Conservation (phyloP, 1,284 basidiomycete species). For the Sanguinoderma infundibulare region DNA sequence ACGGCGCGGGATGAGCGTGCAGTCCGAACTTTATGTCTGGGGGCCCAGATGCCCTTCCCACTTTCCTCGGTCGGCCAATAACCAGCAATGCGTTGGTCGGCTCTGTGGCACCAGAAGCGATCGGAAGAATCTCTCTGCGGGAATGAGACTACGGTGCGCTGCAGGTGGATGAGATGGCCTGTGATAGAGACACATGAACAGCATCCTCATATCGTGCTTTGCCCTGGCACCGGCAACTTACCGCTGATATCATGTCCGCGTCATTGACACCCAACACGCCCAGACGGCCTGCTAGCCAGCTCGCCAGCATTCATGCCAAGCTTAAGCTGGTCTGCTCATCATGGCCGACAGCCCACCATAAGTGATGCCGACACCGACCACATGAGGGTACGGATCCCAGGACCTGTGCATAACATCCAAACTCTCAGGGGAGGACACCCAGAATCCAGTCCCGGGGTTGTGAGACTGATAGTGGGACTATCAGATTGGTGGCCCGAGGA, state of each 20-base stretch:
- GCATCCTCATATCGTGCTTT: conserved; percentile 5
- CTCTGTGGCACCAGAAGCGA: conserved; percentile 3
- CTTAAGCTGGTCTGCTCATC: conserved; percentile 6
- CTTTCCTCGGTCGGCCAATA: background rate
- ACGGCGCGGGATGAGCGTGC: background rate
- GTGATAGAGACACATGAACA: conserved; percentile 19
- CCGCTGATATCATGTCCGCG: conserved; percentile 3
- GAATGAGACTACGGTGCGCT: conserved; percentile 6
- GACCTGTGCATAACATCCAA: too few relatives aligned
- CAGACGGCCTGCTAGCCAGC: background rate
- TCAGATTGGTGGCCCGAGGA: background rate
- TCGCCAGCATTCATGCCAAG: background rate
- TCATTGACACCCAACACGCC: conserved; percentile 2
- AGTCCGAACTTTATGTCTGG: background rate
- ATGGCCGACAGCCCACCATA: background rate
- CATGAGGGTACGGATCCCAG: too few relatives aligned
- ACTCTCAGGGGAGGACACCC: background rate
- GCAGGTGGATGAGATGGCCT: conserved; percentile 11
- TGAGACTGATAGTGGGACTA: background rate
- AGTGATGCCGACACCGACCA: background rate
- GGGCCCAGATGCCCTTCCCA: background rate
- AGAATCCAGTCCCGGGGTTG: too few relatives aligned
- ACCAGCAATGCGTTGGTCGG: background rate
- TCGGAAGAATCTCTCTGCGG: conserved; percentile 16
- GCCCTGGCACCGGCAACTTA: conserved; percentile 6